Percentiles rank a stretch among this genome's conserved stretches.
These are phyloP conservation scores for Termitomyces heimii DNA, from an alignment of 768 basidiomycete genomes.

Conservation along the genomic window DNA sequence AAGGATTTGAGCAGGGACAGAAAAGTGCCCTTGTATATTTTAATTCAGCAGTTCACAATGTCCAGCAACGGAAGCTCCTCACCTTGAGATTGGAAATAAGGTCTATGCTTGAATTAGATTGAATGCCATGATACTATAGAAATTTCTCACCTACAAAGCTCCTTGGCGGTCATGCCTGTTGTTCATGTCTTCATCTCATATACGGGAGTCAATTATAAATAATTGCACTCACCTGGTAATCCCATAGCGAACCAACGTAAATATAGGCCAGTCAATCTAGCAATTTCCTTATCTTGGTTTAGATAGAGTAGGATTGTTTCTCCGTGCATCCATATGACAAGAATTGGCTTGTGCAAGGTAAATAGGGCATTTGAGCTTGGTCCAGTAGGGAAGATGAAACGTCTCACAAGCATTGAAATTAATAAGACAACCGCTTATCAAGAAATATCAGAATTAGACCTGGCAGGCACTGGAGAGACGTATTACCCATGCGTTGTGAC, in stretches of 20 bases:
- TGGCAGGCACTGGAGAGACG: too few species aligned
- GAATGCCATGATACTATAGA: neutral
- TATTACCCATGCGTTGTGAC: neutral
- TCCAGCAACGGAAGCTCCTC: neutral
- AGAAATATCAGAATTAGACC: too few species aligned
- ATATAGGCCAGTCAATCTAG: neutral
- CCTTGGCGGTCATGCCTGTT: constrained; percentile 41
- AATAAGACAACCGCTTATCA: neutral
- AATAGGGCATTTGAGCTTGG: neutral
- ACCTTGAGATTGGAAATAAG: constrained; percentile 82
- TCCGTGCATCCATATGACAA: neutral
- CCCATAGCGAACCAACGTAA: neutral
- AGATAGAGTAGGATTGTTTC: neutral
- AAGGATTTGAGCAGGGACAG: constrained; percentile 79
- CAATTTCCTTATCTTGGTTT: constrained; percentile 3
- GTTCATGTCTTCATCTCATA: neutral
- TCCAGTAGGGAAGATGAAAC: neutral
- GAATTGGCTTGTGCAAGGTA: neutral
- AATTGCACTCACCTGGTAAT: neutral
- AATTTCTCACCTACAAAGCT: constrained; percentile 30
- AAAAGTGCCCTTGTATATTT: constrained; percentile 56
- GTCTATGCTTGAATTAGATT: constrained; percentile 19
- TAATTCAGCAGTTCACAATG: neutral
- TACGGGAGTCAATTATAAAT: neutral
- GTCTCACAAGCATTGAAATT: neutral